phyloP scores from a whole-genome alignment of 1,139 yeast species.

The Protomyces arabidopsidicola region DNA sequence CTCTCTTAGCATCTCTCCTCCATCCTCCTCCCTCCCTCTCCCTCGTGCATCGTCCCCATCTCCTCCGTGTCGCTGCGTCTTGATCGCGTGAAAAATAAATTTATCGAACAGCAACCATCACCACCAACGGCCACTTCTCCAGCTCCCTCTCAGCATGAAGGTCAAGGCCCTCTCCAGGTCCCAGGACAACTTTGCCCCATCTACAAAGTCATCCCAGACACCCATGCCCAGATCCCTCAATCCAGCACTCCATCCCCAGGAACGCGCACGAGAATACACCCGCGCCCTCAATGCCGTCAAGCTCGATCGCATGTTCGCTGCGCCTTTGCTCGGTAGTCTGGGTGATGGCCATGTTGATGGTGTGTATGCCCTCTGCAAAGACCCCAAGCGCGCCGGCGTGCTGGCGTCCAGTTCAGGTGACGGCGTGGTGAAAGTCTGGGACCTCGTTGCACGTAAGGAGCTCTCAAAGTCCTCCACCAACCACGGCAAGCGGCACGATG shows the following conservation, averaged over 20 bases:
- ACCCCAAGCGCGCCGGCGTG: slow-evolving; percentile 62
- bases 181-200: slow-evolving; percentile 26
- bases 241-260: slow-evolving; percentile 95
- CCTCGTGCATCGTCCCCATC: not conserved
- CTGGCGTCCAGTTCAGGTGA: slow-evolving; percentile 93
- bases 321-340: slow-evolving; percentile 90
- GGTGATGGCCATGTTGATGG: slow-evolving; percentile 97
- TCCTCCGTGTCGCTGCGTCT: not conserved
- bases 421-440: slow-evolving; percentile 93
- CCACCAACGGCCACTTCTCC: too few species aligned
- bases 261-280: slow-evolving; percentile 93
- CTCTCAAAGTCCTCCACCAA: slow-evolving; percentile 40
- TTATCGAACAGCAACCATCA: not conserved
- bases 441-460: slow-evolving; percentile 68
- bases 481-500: slow-evolving; percentile 83
- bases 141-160: slow-evolving; percentile 4
- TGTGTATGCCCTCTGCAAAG: slow-evolving; percentile 81
- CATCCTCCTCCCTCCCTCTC: not conserved
- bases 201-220: slow-evolving; percentile 52
- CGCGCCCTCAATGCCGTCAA: slow-evolving; percentile 93
- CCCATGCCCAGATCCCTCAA: slow-evolving; percentile 83
- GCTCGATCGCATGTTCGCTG: slow-evolving; percentile 89
- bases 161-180: slow-evolving; percentile 25
- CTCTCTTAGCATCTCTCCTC: not conserved
- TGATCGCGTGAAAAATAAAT: not conserved